phyloP scores from a whole-genome alignment of 768 basidiomycete genomes.

The Lactifluus pinguis region DNA sequence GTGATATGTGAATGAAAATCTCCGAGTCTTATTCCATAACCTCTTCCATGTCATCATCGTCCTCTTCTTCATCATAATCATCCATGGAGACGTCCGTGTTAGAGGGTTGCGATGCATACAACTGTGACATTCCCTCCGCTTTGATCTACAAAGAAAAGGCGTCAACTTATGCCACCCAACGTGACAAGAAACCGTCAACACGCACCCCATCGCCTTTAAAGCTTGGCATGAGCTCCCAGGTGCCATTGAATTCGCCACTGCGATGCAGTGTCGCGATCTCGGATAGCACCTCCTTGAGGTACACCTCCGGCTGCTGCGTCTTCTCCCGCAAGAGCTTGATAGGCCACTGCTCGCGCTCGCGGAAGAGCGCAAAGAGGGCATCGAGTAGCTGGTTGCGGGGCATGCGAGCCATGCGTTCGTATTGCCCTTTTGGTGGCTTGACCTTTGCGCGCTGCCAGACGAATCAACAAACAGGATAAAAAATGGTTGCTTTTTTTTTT shows the following conservation, averaged over 20 bases:
- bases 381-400: conserved; percentile 84
- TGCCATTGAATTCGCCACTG: conserved; percentile 70
- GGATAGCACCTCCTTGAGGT: conserved; percentile 72
- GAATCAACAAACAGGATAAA: neutral
- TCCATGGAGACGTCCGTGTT: conserved; percentile 40
- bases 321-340: conserved; percentile 68
- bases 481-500: too few relatives aligned
- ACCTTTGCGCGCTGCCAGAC: conserved; percentile 50
- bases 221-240: conserved; percentile 71
- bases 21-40: conserved; percentile 36
- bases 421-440: conserved; percentile 58
- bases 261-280: conserved; percentile 73
- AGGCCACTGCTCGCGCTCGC: conserved; percentile 72
- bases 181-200: conserved; percentile 17
- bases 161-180: neutral
- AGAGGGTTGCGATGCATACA: conserved; percentile 19
- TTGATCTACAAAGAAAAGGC: conserved; percentile 25
- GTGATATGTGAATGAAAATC: neutral
- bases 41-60: conserved; percentile 65
- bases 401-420: conserved; percentile 89
- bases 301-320: conserved; percentile 80
- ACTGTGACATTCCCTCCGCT: conserved; percentile 26
- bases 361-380: conserved; percentile 69
- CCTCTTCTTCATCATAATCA: conserved; percentile 44
- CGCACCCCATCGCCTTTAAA: conserved; percentile 54